Percentiles rank a stretch among this genome's conserved stretches.
phyloP scores from a whole-genome alignment of 2,329 filamentous ascomycete genomes.

The Tympanopsis confertula region DNA sequence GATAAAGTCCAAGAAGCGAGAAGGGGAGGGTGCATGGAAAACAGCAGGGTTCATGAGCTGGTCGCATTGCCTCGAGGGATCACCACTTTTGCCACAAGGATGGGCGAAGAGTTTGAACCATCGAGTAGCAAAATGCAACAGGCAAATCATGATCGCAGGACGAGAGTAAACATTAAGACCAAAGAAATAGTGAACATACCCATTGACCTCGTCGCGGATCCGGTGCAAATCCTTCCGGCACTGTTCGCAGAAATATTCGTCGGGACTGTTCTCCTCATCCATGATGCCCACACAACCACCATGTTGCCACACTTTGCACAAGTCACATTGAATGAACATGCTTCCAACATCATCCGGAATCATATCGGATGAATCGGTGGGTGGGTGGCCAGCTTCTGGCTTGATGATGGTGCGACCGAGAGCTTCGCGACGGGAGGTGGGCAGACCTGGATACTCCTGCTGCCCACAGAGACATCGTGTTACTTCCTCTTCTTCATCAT shows the following conservation, averaged over 20 bases:
- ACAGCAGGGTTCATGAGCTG: no score
- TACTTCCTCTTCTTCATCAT: conserved; percentile 81
- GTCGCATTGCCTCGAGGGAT: no score
- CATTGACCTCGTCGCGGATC: conserved; percentile 68
- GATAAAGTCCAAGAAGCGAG: no score
- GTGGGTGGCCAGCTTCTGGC: conserved; percentile 37
- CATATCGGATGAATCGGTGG: conserved; percentile 42
- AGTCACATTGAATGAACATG: conserved; percentile 95
- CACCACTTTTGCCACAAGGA: no score
- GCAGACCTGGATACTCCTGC: conserved; percentile 85
- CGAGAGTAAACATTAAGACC: neutral
- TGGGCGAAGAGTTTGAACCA: no score
- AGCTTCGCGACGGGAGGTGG: conserved; percentile 36
- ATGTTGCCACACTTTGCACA: conserved; percentile 98
- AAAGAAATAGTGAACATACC: conserved; percentile 54
- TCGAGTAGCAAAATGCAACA: no score
- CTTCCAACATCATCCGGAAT: conserved; percentile 79
- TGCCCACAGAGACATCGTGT: conserved; percentile 91
- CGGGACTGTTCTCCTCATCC: conserved; percentile 81
- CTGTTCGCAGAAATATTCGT: conserved; percentile 95
- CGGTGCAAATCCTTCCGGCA: conserved; percentile 87
- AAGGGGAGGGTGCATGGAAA: no score
- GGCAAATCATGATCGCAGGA: neutral
- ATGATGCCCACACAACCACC: conserved; percentile 95
- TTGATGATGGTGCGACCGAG: conserved; percentile 28